A percentile compares a stretch with the other conserved stretches of the same genome.
Evolutionary conservation across 2,329 filamentous ascomycete species (phyloP).

Genomic region (Cryphonectria japonica): DNA sequence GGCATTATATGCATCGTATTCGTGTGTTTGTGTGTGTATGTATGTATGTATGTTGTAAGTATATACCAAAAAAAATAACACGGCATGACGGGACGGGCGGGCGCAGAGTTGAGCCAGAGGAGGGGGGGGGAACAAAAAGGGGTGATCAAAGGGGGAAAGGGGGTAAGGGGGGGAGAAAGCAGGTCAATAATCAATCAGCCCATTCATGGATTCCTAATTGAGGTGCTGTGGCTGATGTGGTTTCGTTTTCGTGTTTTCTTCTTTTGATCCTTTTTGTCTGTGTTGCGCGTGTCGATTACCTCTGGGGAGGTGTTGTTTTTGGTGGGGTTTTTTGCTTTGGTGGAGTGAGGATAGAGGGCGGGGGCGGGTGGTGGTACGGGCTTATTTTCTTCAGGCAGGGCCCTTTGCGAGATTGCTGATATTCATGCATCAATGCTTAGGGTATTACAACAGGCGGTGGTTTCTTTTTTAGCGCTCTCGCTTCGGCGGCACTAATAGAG

Average conservation of each 20-base stretch:
- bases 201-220: not conserved
- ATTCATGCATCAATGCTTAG: conserved; percentile 29
- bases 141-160: not conserved
- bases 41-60: not conserved
- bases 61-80: not conserved
- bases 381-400: not conserved
- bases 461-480: conserved; percentile 2
- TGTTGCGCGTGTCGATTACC: not conserved
- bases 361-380: not conserved
- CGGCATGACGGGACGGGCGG: conserved; percentile 1
- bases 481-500: not conserved
- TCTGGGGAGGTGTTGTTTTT: not conserved
- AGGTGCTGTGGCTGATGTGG: not conserved
- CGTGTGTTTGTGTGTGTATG: not conserved
- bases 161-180: not conserved
- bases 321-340: not conserved
- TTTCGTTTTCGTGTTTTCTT: not conserved
- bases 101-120: conserved; percentile 26
- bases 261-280: not conserved
- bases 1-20: not conserved
- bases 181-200: not conserved
- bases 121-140: not conserved
- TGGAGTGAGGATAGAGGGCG: not conserved
- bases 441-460: not conserved
- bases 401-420: conserved; percentile 25